Evolutionary conservation across 73 alveolate species (phyloP).

Genomic region (Paramecium caudatum): DNA sequence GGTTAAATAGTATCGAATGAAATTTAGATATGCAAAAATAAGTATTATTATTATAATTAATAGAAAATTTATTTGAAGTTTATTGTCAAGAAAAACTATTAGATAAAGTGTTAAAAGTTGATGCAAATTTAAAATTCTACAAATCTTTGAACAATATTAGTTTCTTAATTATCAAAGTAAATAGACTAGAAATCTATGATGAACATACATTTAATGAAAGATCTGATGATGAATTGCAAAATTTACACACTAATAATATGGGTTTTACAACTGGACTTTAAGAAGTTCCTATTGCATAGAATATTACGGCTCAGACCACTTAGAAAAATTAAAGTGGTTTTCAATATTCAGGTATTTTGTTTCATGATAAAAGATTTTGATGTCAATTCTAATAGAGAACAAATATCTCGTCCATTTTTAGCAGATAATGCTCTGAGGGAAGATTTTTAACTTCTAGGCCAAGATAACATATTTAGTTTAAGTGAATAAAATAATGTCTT

Average conservation of each 20-base stretch:
- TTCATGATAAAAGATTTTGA: background rate
- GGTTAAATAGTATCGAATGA: conserved; percentile 7
- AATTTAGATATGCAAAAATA: background rate
- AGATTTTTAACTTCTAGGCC: background rate
- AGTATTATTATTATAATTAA: background rate
- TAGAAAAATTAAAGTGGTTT: conserved; percentile 2
- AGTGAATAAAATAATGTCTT: background rate
- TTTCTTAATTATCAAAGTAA: background rate
- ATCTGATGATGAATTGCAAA: background rate
- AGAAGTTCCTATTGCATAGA: too few relatives aligned
- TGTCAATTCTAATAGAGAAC: background rate
- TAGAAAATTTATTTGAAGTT: conserved; percentile 24
- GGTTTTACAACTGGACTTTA: too few relatives aligned
- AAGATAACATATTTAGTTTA: background rate
- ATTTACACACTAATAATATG: too few relatives aligned
- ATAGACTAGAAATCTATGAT: conserved; percentile 30
- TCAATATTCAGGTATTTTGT: conserved; percentile 1
- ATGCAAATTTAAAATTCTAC: background rate
- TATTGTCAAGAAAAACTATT: background rate
- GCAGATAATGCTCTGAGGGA: background rate
- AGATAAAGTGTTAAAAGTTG: conserved; percentile 21
- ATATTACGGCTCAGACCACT: too few relatives aligned
- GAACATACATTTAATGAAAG: conserved; percentile 2
- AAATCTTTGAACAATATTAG: background rate
- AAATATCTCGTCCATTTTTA: background rate